phyloP scores from a whole-genome alignment of 805 yeast species.

The Saturnispora gosingensis region DNA sequence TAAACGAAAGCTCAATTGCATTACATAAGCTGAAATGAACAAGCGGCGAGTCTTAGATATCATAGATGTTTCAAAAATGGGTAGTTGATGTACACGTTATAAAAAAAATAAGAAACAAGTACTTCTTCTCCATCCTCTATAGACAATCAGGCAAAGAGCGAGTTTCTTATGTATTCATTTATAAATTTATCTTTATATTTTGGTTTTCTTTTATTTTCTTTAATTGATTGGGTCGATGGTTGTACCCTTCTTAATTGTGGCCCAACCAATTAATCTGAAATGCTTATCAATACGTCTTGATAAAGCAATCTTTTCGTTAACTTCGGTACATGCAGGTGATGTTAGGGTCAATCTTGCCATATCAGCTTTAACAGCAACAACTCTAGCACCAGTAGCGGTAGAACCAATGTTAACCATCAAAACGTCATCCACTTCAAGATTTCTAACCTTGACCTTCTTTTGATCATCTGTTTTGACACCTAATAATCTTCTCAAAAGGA shows the following conservation, averaged over 20 bases:
- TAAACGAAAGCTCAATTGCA: constrained; percentile 16
- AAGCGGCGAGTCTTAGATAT: background rate
- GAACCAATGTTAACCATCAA: constrained; percentile 99
- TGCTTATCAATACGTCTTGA: constrained; percentile 99
- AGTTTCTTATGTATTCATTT: background rate
- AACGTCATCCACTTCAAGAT: constrained; percentile 88
- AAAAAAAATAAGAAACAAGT: background rate
- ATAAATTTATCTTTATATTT: background rate
- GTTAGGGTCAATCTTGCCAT: constrained; percentile 97
- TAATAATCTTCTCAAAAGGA: constrained; percentile 88
- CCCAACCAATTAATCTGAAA: constrained; percentile 99
- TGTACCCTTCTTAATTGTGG: constrained; percentile 91
- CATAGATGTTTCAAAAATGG: background rate
- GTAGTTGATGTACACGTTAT: constrained; percentile 1
- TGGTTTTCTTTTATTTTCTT: constrained; percentile 1
- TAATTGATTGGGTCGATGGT: constrained; percentile 68
- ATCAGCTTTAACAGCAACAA: constrained; percentile 95
- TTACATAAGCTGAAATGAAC: background rate
- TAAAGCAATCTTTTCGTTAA: constrained; percentile 95
- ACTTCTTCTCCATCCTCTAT: background rate
- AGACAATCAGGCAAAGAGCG: background rate
- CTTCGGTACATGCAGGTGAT: constrained; percentile 97
- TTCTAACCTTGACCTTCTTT: constrained; percentile 94
- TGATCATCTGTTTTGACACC: constrained; percentile 98
- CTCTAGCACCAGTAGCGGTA: constrained; percentile 99